Evolutionary conservation across 768 basidiomycete species (phyloP).

Genomic region (Favolaschia claudopus): DNA sequence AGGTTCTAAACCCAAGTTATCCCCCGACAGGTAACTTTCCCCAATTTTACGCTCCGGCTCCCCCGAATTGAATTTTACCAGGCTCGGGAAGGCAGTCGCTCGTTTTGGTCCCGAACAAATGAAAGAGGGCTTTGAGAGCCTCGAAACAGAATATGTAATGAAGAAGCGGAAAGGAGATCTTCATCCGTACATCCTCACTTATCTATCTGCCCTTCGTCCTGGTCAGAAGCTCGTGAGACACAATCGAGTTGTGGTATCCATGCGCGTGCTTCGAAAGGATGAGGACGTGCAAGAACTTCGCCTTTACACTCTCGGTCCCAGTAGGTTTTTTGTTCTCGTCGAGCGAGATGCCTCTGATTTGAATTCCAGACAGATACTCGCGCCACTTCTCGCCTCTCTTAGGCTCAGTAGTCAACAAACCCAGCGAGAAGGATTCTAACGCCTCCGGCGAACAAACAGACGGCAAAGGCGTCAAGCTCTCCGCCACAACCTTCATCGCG

Average conservation of each 20-base stretch:
- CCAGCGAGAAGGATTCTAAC: constrained; percentile 19
- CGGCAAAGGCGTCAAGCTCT: constrained; percentile 21
- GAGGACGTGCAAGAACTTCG: constrained; percentile 33
- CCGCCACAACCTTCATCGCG: constrained; percentile 48
- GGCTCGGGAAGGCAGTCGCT: constrained; percentile 31
- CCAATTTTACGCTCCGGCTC: too few species aligned
- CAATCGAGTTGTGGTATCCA: constrained; percentile 33
- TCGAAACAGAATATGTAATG: constrained; percentile 38
- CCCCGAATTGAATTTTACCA: too few species aligned
- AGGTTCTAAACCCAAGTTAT: constrained; percentile 14
- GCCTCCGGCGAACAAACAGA: constrained; percentile 16
- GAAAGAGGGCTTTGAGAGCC: constrained; percentile 28
- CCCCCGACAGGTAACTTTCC: too few species aligned
- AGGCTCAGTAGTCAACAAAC: constrained; percentile 39
- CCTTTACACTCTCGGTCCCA: constrained; percentile 48
- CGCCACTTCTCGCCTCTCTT: constrained; percentile 53
- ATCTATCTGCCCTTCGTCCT: constrained; percentile 33
- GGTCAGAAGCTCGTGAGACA: constrained; percentile 36
- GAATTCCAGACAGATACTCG: constrained; percentile 36
- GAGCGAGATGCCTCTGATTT: background rate
- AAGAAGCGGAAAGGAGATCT: constrained; percentile 40
- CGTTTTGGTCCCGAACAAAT: constrained; percentile 31
- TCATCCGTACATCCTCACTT: constrained; percentile 34
- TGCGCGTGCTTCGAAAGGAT: constrained; percentile 41
- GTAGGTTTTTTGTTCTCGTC: constrained; percentile 28